Evolutionary conservation across 2,329 filamentous ascomycete genomes (phyloP).

Genomic region (Aspergillus aculeatus): DNA sequence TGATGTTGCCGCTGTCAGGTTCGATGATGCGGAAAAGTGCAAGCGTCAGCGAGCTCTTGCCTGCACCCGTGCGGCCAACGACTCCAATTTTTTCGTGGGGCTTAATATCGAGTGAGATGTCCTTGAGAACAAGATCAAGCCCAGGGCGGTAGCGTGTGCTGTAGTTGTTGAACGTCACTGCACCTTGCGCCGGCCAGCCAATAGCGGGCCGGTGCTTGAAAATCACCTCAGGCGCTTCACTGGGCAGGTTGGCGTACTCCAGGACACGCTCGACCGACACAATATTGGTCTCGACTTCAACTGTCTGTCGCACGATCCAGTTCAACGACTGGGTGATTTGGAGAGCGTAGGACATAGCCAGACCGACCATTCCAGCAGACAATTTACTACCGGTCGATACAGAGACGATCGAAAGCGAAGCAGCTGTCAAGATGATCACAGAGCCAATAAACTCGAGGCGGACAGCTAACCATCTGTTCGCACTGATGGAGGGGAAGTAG

Average conservation of each 20-base stretch:
- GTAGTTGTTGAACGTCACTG: conserved; percentile 88
- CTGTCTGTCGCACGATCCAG: conserved; percentile 98
- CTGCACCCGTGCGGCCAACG: conserved; percentile 91
- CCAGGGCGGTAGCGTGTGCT: conserved; percentile 89
- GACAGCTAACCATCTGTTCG: conserved; percentile 90
- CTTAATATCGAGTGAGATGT: conserved; percentile 89
- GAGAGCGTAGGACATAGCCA: conserved; percentile 94
- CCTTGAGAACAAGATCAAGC: conserved; percentile 87
- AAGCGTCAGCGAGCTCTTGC: conserved; percentile 91
- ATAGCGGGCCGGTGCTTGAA: conserved; percentile 81
- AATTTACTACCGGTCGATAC: conserved; percentile 67
- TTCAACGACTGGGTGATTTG: conserved; percentile 97
- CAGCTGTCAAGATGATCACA: conserved; percentile 84
- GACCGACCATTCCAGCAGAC: conserved; percentile 74
- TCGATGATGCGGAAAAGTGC: conserved; percentile 96
- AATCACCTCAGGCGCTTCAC: conserved; percentile 92
- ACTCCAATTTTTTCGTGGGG: conserved; percentile 97
- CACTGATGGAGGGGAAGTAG: conserved; percentile 93
- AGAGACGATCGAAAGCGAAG: conserved; percentile 76
- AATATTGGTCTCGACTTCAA: conserved; percentile 99
- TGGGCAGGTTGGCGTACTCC: conserved; percentile 87
- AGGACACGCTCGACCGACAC: conserved; percentile 96
- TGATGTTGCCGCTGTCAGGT: conserved; percentile 73
- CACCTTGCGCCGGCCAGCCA: conserved; percentile 87
- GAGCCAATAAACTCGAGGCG: conserved; percentile 94